These are phyloP conservation scores for Cenchrus fungigraminus DNA, from an alignment of 176 grass and related monocot species.

Conservation along the genomic window DNA sequence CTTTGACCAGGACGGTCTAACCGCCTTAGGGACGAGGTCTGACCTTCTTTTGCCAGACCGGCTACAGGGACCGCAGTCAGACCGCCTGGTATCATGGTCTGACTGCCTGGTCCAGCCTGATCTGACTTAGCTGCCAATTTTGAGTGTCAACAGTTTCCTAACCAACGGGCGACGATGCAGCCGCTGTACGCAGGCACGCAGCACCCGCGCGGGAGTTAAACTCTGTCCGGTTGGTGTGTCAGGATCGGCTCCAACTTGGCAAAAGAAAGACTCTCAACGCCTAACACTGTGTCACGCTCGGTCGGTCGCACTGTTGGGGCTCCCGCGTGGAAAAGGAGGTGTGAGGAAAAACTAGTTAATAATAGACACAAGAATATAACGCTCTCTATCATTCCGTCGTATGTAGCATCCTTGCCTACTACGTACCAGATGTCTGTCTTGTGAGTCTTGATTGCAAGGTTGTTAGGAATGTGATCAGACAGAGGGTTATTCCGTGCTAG, in stretches of 20 bases:
- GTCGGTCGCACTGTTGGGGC: background rate
- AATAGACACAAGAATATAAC: background rate
- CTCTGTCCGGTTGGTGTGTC: slow-evolving; percentile 9
- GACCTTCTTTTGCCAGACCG: too few species aligned
- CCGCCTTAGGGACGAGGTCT: too few species aligned
- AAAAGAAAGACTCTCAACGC: background rate
- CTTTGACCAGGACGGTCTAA: too few species aligned
- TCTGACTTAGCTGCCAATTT: too few species aligned
- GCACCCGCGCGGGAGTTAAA: background rate
- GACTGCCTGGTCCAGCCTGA: too few species aligned
- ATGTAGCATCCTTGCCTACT: background rate
- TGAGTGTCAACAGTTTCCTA: background rate
- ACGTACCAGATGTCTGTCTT: background rate
- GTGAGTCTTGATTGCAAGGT: background rate
- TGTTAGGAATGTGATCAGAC: background rate
- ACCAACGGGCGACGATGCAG: background rate
- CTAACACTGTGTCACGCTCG: background rate
- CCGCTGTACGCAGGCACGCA: too few species aligned
- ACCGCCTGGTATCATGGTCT: too few species aligned
- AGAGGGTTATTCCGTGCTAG: background rate
- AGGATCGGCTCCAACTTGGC: background rate
- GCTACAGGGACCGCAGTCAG: too few species aligned
- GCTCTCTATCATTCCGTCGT: background rate
- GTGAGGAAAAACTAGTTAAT: background rate
- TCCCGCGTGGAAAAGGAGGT: background rate